Evolutionary conservation across 768 basidiomycete genomes (phyloP), one percentile per base, ranked within the genome.

Genomic region (Mycena capillaripes): DNA sequence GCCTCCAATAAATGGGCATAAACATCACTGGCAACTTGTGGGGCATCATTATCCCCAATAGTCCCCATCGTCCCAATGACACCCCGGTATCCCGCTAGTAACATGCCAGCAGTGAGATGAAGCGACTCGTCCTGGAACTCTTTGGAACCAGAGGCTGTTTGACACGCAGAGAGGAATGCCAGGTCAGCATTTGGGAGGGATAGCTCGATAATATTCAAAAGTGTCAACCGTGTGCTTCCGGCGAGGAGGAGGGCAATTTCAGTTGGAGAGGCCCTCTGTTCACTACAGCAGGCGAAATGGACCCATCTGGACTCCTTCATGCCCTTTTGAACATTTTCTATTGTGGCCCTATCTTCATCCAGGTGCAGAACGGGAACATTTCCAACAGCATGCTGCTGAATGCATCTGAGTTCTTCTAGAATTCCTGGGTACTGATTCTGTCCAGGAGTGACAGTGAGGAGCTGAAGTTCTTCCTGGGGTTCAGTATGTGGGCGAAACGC

Each of bases 91-190:
- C 57, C 57, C 23, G 57, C 56, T 6, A 36, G 7, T 36, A 57
- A 23, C 56, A 57, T 32, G 4, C 56, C 56, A 57, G 57, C 57
- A 29, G 58, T 40, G n/a, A 60, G 58, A 42, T 87, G 85, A 14
- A 87, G 71, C 0, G 79, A 61, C 71, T 80, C 76, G 17, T 81
- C 76, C 11, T 79, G 46, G 42, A 79, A 71, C 32, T 36, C 6
- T 2, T 72, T 66, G 0, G 74, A 50, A 32, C 80, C 83, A 50
- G 71, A 79, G 0, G 84, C 85, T 2, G 83, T 87, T 64, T 88
- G 79, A 65, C 86, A 88, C 0, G 87, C 86, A 6, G 86, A 86
- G 2, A 88, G 80, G 73, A 87, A 85, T 0, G 82, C 87, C 44
- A 88, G 78, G 32, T 79, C 75, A 25, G 80, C 77, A 66, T 71